These are phyloP conservation scores for Auricularia heimuer DNA, from an alignment of 768 basidiomycete species.

Conservation along the genomic window DNA sequence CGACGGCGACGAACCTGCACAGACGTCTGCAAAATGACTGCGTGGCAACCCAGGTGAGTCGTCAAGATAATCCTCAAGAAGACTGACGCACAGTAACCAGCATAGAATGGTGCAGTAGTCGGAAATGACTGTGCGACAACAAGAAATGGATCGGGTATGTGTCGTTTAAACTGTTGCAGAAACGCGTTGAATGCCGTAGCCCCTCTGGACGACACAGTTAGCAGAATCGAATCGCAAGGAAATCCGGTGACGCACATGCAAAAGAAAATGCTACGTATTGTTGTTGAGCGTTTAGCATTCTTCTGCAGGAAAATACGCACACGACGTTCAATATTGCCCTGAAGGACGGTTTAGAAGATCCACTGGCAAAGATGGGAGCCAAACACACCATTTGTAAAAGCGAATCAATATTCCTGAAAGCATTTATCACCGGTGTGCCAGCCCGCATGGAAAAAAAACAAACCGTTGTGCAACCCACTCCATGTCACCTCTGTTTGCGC, in stretches of 20 bases:
- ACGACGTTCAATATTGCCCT: neutral
- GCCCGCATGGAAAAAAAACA: neutral
- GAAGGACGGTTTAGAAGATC: neutral
- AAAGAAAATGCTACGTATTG: constrained; percentile 11
- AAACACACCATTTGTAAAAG: constrained; percentile 22
- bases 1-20: constrained; percentile 11
- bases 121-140: neutral
- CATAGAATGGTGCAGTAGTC: constrained; percentile 26
- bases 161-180: constrained; percentile 16
- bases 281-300: no score
- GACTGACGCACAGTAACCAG: constrained; percentile 13
- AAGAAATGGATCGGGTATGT: neutral
- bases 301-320: neutral
- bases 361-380: neutral
- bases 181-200: constrained; percentile 19
- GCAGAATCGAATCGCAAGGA: neutral
- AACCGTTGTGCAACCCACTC: constrained; percentile 25
- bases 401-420: constrained; percentile 18
- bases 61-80: no score
- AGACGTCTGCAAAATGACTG: constrained; percentile 7
- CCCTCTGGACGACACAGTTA: constrained; percentile 16
- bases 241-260: constrained; percentile 7
- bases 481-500: constrained; percentile 31
- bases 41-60: no score
- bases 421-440: neutral